Percentiles rank a stretch among this genome's conserved stretches.
phyloP scores from a whole-genome alignment of 176 grass and related monocot species.

The Calamus simplicifolius region DNA sequence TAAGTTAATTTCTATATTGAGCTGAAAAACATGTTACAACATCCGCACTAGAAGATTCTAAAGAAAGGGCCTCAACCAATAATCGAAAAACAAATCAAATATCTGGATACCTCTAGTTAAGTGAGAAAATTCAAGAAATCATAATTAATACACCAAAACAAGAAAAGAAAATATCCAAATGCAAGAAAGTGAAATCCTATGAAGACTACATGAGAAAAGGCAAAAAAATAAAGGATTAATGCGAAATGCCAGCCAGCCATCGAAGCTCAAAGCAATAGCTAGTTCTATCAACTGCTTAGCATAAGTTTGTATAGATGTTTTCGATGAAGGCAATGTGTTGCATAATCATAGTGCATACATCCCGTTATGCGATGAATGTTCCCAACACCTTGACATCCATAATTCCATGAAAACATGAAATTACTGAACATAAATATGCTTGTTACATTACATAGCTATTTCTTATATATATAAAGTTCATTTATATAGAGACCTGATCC shows the following conservation, averaged over 20 bases:
- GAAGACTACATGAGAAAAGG: no score
- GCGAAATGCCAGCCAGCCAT: conserved; percentile 79
- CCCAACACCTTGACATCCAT: conserved; percentile 58
- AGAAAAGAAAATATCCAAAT: no score
- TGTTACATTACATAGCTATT: neutral
- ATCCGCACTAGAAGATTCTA: conserved; percentile 9
- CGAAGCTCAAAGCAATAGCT: conserved; percentile 55
- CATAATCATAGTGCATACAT: conserved; percentile 41
- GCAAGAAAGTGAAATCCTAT: no score
- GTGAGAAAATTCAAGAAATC: no score
- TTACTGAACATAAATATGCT: neutral
- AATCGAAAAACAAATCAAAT: no score
- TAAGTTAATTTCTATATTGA: conserved; percentile 69
- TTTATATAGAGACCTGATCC: no score
- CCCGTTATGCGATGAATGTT: conserved; percentile 74
- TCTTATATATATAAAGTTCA: neutral
- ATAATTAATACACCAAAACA: no score
- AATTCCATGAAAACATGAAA: neutral
- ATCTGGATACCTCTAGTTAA: no score
- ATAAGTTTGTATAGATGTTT: conserved; percentile 67
- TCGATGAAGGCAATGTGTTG: conserved; percentile 47
- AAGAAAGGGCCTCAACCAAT: neutral
- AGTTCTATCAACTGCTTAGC: conserved; percentile 65
- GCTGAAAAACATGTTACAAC: conserved; percentile 45
- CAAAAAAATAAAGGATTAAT: no score